Evolutionary conservation across 768 basidiomycete genomes (phyloP), one percentile per base, ranked within the genome.

Genomic region (Tricholoma flavovirens): DNA sequence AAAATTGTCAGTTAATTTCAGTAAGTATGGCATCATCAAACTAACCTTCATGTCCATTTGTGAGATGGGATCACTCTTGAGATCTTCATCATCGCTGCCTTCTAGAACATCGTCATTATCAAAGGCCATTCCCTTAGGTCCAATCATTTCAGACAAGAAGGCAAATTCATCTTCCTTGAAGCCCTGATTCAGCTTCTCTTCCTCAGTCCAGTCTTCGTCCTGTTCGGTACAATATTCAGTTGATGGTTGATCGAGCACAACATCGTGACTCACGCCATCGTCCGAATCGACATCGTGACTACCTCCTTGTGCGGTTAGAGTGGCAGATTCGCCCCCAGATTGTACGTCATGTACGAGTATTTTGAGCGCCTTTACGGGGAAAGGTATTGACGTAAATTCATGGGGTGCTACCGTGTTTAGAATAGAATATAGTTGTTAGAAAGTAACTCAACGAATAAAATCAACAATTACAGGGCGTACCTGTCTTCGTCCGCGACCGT

Each of bases 181-280:
- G 7, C 70, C 73, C 60, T 83, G 79, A 49, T 82, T 73, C 32
- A 80, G 69, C 49, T 79, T 82, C 55, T 90, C 93, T 65, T 94
- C 93, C 63, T 97, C 94, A 9, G 83, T 80, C 96, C 96, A 98
- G n/a, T 92, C 91, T 32, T 92, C 92, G 60, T 93, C 89, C 78
- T 91, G 68, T 26, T 62, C 21, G 11, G 51, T 53, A 32, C 56
- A 22, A 56, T 40, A 51, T 24, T 54, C 24, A 26, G 46, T 56
- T 57, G 6, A 52, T 24, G 5, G 38, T 49, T 24, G 32, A 56
- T 38, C 14, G 36, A 32, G 11, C 32, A 21, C 50, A 55, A 19
- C 45, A 60, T 62, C 45, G 24, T 5, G 5, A 69, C 80, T 59
- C 70, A 88, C 87, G 36, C 82, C 89, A 65, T 93, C 92, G 60